A percentile compares a stretch with the other conserved stretches of the same genome.
Evolutionary conservation across 1,284 basidiomycete species (phyloP).

Genomic region (Cutaneotrichosporon cavernicola): DNA sequence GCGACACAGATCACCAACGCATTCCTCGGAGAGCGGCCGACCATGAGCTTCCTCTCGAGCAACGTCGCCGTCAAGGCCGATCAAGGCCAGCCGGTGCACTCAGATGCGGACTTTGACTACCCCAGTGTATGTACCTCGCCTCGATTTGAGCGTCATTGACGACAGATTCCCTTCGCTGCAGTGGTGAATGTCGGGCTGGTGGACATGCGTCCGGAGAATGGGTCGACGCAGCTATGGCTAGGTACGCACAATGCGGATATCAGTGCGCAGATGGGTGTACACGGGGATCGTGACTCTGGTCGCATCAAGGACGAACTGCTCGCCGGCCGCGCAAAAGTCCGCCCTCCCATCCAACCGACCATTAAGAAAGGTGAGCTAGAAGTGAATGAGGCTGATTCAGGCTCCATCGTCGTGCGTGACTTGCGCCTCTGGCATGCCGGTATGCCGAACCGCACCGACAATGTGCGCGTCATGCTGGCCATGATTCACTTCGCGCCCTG

Average conservation of each 20-base stretch:
- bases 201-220: conserved; percentile 15
- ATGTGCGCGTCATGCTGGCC: conserved; percentile 12
- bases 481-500: conserved; percentile 19
- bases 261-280: conserved; percentile 4
- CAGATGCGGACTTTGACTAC: conserved; percentile 20
- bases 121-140: conserved; percentile 7
- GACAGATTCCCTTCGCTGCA: conserved; percentile 13
- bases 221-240: conserved; percentile 14
- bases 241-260: conserved; percentile 10
- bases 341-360: conserved; percentile 11
- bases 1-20: conserved; percentile 19
- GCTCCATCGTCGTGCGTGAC: conserved; percentile 14
- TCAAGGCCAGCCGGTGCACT: conserved; percentile 19
- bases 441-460: conserved; percentile 13
- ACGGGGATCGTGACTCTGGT: conserved; percentile 12
- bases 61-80: conserved; percentile 19
- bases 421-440: conserved; percentile 16
- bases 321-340: background rate
- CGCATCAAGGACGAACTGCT: conserved; percentile 12
- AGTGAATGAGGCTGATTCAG: background rate
- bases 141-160: background rate
- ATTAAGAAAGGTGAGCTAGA: conserved; percentile 11
- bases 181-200: conserved; percentile 16
- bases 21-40: conserved; percentile 13
- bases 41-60: conserved; percentile 18